Conservation (phyloP, 2,329 filamentous ascomycete species). For the Penicillium sp. region DNA sequence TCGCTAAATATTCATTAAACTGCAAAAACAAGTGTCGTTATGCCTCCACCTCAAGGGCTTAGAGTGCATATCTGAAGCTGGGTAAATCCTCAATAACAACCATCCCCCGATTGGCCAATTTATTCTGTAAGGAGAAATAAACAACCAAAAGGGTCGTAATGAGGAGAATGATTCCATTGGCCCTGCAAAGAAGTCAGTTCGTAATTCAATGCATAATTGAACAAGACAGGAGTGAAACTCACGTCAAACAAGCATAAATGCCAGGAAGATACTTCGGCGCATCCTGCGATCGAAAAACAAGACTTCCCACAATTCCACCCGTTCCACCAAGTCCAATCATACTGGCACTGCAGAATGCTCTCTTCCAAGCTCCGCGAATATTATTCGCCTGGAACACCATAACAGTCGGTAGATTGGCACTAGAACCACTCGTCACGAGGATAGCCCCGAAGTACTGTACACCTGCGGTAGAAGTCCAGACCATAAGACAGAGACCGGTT, state of each 20-base stretch:
- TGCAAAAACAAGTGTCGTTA: not conserved
- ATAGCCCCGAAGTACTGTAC: not conserved
- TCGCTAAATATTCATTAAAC: not conserved
- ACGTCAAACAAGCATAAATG: conserved; percentile 3
- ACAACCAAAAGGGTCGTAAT: not conserved
- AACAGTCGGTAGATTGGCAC: not conserved
- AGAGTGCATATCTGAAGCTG: not conserved
- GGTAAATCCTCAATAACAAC: not conserved
- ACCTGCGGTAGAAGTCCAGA: not conserved
- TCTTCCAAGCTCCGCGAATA: conserved; percentile 4
- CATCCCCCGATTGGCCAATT: not conserved
- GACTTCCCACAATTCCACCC: not conserved
- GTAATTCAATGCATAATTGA: too few relatives aligned
- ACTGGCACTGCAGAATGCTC: conserved; percentile 2
- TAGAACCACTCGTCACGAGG: not conserved
- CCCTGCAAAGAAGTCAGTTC: not conserved
- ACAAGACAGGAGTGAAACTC: not conserved
- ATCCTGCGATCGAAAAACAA: conserved; percentile 3
- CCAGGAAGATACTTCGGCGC: conserved; percentile 5
- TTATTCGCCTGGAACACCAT: conserved; percentile 3
- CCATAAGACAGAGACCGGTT: not conserved
- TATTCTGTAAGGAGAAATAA: not conserved
- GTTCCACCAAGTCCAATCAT: conserved; percentile 2
- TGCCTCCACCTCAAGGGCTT: not conserved
- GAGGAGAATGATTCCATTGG: not conserved